Conservation (phyloP, 306 rosid species). For the Quercus bicolor region DNA sequence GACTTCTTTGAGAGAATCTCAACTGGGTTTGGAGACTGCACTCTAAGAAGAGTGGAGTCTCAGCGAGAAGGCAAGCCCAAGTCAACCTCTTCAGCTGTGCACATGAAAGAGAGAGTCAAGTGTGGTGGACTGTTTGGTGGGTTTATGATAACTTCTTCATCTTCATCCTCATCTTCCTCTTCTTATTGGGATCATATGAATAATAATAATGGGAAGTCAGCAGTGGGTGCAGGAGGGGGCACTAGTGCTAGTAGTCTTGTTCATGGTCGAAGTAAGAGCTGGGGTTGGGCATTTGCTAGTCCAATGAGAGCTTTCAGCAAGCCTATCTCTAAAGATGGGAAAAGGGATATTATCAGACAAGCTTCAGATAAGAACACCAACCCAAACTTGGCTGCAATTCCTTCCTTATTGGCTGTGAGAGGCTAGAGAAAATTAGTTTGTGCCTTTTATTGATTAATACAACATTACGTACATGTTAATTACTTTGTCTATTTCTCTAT, state of each 20-base stretch:
- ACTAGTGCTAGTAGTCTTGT: no score
- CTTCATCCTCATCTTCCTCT: conserved; percentile 64
- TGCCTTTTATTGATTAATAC: not conserved
- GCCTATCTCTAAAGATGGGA: conserved; percentile 48
- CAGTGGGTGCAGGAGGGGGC: not conserved
- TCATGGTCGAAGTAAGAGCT: conserved; percentile 51
- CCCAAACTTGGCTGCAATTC: conserved; percentile 65
- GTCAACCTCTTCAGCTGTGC: conserved; percentile 9
- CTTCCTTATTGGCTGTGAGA: conserved; percentile 68
- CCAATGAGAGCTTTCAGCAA: conserved; percentile 87
- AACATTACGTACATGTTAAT: not conserved
- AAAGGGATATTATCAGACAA: conserved; percentile 45
- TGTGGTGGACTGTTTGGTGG: conserved; percentile 91
- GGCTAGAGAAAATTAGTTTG: conserved; percentile 11
- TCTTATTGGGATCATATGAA: conserved; percentile 75
- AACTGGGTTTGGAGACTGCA: conserved; percentile 95
- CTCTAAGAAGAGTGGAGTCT: conserved; percentile 85
- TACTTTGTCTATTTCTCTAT: not conserved
- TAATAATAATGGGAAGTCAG: conserved; percentile 43
- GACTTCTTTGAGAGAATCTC: conserved; percentile 95
- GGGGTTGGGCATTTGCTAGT: conserved; percentile 95
- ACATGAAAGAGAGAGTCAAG: conserved; percentile 67
- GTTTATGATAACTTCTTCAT: conserved; percentile 73
- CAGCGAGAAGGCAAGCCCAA: conserved; percentile 78
- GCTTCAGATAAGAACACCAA: conserved; percentile 54